phyloP scores from a whole-genome alignment of 2,329 filamentous ascomycete species.

The Tolypocladium album region DNA sequence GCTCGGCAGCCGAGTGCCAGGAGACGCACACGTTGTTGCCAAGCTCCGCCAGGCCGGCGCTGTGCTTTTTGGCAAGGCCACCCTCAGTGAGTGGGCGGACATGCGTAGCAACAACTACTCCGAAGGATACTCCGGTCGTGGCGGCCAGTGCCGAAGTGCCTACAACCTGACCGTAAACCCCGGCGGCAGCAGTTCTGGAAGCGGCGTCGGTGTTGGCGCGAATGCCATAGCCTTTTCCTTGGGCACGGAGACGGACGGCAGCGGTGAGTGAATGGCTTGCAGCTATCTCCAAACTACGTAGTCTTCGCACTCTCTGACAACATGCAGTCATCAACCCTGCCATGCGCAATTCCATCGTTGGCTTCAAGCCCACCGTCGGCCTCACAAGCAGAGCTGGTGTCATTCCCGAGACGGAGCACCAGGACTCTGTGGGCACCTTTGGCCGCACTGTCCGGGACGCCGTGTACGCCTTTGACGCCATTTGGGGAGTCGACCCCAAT shows the following conservation, averaged over 20 bases:
- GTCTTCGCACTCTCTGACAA: not conserved
- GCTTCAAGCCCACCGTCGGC: conserved; percentile 67
- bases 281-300: not conserved
- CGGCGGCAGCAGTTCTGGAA: conserved; percentile 58
- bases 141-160: conserved; percentile 52
- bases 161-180: conserved; percentile 62
- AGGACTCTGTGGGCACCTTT: conserved; percentile 60
- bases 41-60: conserved; percentile 55
- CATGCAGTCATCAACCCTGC: conserved; percentile 56
- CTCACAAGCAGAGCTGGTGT: conserved; percentile 54
- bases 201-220: conserved; percentile 51
- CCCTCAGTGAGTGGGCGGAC: conserved; percentile 63
- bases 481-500: conserved; percentile 50
- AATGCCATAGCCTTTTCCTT: conserved; percentile 54
- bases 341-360: conserved; percentile 56
- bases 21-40: conserved; percentile 55
- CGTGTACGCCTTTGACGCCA: conserved; percentile 53
- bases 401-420: conserved; percentile 55
- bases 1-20: conserved; percentile 52
- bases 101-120: conserved; percentile 59
- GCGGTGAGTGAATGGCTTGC: conserved; percentile 25
- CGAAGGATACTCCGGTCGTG: conserved; percentile 54
- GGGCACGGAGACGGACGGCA: conserved; percentile 66
- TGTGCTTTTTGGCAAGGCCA: conserved; percentile 60
- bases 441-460: conserved; percentile 61